These are phyloP conservation scores for Chenopodium berlandieri DNA, from an alignment of 148 eudicot genomes.

Conservation along the genomic window DNA sequence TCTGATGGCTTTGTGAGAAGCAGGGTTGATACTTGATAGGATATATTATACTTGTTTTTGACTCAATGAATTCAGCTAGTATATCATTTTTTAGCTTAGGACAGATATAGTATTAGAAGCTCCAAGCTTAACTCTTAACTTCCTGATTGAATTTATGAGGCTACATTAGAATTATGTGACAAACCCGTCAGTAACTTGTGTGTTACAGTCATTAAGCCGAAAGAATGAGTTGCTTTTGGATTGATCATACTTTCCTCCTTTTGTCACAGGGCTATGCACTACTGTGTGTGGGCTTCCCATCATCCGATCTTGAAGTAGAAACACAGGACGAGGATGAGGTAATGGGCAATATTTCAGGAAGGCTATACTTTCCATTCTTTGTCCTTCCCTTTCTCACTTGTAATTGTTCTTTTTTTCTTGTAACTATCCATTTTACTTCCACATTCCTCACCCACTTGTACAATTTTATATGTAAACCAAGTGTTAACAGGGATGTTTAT, in stretches of 20 bases:
- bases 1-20: not conserved
- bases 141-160: not conserved
- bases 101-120: too few relatives aligned
- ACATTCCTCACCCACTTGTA: constrained; percentile 1
- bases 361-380: not conserved
- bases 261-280: constrained; percentile 84
- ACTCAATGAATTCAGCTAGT: not conserved
- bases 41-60: not conserved
- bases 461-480: not conserved
- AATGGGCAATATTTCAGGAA: constrained; percentile 10
- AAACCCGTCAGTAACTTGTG: not conserved
- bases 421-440: not conserved
- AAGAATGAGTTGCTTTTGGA: not conserved
- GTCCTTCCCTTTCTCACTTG: not conserved
- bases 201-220: not conserved
- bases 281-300: constrained; percentile 92
- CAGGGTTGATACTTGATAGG: not conserved
- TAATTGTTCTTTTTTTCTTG: not conserved
- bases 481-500: not conserved
- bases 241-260: constrained; percentile 14
- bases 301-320: constrained; percentile 93
- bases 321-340: constrained; percentile 99
- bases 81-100: not conserved
- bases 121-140: not conserved
- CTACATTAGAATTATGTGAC: not conserved